phyloP scores from a whole-genome alignment of 2,329 filamentous ascomycete species.

The Bipolaris gigantea region DNA sequence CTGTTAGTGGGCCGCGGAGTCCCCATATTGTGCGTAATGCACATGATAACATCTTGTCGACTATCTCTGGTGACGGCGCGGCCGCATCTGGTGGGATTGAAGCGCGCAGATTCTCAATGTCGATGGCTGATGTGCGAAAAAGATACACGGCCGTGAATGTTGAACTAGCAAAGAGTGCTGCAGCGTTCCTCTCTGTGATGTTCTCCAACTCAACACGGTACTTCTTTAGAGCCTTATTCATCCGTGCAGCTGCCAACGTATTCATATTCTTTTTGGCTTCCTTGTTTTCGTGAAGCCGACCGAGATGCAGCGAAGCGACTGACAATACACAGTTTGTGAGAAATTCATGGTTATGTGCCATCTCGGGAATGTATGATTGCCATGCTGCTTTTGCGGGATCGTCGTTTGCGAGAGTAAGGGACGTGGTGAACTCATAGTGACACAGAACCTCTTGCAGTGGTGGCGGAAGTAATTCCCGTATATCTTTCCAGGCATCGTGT shows the following conservation, averaged over 20 bases:
- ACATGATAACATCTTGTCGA: slow-evolving; percentile 34
- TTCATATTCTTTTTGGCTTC: slow-evolving; percentile 30
- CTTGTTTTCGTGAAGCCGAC: slow-evolving; percentile 39
- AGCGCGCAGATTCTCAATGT: slow-evolving; percentile 35
- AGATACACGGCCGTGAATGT: slow-evolving; percentile 41
- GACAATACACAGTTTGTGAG: slow-evolving; percentile 52
- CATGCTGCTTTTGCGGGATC: slow-evolving; percentile 40
- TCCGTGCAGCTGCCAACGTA: slow-evolving; percentile 33
- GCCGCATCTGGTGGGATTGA: slow-evolving; percentile 24
- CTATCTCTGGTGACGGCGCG: slow-evolving; percentile 21
- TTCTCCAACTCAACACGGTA: slow-evolving; percentile 36
- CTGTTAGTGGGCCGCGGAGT: slow-evolving; percentile 36
- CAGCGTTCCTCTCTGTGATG: slow-evolving; percentile 47
- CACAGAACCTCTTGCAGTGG: slow-evolving; percentile 32
- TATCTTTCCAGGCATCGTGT: slow-evolving; percentile 35
- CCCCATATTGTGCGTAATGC: slow-evolving; percentile 33
- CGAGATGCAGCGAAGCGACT: slow-evolving; percentile 51
- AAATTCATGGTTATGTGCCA: slow-evolving; percentile 49
- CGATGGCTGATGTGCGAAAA: slow-evolving; percentile 37
- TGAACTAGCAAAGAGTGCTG: slow-evolving; percentile 45
- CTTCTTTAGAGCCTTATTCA: slow-evolving; percentile 38
- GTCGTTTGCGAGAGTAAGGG: slow-evolving; percentile 33
- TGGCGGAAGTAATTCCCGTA: slow-evolving; percentile 28
- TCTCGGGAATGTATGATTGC: slow-evolving; percentile 37
- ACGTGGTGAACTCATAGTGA: slow-evolving; percentile 41